Base-by-base conservation (phyloP, 2,329 filamentous ascomycete species). In the Scedosporium dehoogii region DNA sequence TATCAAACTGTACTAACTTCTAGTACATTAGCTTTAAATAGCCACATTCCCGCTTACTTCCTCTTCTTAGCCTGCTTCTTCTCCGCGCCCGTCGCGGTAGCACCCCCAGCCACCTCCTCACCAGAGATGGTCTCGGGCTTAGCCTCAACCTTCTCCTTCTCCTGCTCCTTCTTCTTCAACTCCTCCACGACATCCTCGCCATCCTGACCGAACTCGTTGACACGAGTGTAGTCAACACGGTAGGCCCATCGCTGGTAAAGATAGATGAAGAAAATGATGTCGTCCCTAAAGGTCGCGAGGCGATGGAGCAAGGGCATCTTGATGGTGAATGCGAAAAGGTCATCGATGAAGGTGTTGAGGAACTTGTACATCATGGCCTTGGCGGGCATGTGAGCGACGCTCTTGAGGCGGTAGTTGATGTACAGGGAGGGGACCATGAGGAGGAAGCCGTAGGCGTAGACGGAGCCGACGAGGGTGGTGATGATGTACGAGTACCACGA, bases 301-400 rank as follows among this genome's bases (percentile, higher is more conserved):
- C 94, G 86, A 75, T 99, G 94, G 60, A 99, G 81, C 65, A 92
- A 85, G 0, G 94, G 94, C 94, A 99, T 99, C 79, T 97, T 97
- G 79, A 99, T 97, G 46, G 94, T 99, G 71, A 97, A 99, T 2
- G 94, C 94, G 72, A 99, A 99, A 38, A 99, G 81, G 72, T 99
- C 94, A 75, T 99, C 94, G 73, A 99, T 97, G 74, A 99, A 99
- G 4, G 94, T 97, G 79, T 97, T 97, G 67, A 97, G 79, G 77
- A 96, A 96, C 78, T 97, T 97, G 84, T 97, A 97, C 74, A 88
- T 93, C 91, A 99, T 94, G 58, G 94, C 92, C 78, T 91, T 93
- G 68, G 83, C 91, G 1, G 94, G 92, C 93, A 99, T 96, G 77
- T 99, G 94, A 10, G 94, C 94, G 41, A 97, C 91, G 68, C 87